Conservation (phyloP, 768 basidiomycete species). For the Artomyces pyxidatus region DNA sequence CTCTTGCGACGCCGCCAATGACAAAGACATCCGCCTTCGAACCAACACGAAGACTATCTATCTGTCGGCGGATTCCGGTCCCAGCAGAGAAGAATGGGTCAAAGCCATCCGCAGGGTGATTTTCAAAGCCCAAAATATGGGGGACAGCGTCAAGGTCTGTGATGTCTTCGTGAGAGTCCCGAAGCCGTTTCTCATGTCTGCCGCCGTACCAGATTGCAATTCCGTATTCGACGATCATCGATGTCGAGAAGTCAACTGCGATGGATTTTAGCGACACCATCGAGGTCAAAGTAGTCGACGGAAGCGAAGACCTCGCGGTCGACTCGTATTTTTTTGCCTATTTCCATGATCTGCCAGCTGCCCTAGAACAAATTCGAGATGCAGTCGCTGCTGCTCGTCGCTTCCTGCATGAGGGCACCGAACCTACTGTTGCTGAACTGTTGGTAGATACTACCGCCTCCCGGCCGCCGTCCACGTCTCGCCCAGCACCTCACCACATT, state of each 20-base stretch:
- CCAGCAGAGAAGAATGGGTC: conserved; percentile 91
- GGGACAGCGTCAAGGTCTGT: conserved; percentile 85
- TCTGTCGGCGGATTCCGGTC: conserved; percentile 69
- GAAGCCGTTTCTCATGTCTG: no score
- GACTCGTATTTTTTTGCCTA: conserved; percentile 96
- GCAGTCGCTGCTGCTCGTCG: conserved; percentile 53
- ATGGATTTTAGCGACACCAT: conserved; percentile 97
- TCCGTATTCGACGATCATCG: conserved; percentile 82
- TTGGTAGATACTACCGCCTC: conserved; percentile 56
- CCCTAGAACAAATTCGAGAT: conserved; percentile 75
- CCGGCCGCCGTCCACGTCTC: conserved; percentile 6
- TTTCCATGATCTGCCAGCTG: conserved; percentile 71
- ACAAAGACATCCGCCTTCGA: conserved; percentile 74
- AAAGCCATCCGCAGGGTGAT: conserved; percentile 91
- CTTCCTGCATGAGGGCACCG: conserved; percentile 18
- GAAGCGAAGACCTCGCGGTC: conserved; percentile 63
- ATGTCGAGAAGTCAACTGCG: conserved; percentile 80
- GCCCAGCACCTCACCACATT: not conserved
- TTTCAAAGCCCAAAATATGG: conserved; percentile 94
- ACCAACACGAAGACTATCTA: conserved; percentile 74
- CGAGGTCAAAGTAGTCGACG: conserved; percentile 87
- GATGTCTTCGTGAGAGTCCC: no score
- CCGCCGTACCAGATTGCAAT: conserved; percentile 92
- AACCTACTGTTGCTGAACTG: conserved; percentile 18
- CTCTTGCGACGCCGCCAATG: conserved; percentile 72